These are phyloP conservation scores for Glebionis coronaria DNA, from an alignment of 129 eudicot species.

Conservation along the genomic window DNA sequence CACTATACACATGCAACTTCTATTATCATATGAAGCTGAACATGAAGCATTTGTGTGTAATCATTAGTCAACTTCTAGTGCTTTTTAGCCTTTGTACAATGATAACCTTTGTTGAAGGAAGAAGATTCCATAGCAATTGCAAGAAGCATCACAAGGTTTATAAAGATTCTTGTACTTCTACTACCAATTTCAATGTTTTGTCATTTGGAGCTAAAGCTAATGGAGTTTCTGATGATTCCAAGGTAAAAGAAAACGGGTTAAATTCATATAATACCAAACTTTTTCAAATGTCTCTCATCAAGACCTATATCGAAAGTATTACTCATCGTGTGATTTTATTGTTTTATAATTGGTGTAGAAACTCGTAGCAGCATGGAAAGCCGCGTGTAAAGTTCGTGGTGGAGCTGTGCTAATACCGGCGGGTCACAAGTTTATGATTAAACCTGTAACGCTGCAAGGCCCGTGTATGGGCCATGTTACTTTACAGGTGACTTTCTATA, in stretches of 20 bases:
- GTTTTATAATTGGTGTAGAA: slow-evolving; percentile 36
- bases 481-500: slow-evolving; percentile 49
- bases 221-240: slow-evolving; percentile 78
- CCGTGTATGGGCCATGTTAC: slow-evolving; percentile 64
- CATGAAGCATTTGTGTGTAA: slow-evolving; percentile 24
- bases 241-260: too few species aligned
- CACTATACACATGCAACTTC: neutral
- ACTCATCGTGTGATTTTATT: neutral
- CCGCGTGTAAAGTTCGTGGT: slow-evolving; percentile 61
- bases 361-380: slow-evolving; percentile 70
- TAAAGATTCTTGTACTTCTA: slow-evolving; percentile 22
- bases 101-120: slow-evolving; percentile 23
- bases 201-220: slow-evolving; percentile 86
- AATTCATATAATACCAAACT: too few species aligned
- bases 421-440: slow-evolving; percentile 50
- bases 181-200: slow-evolving; percentile 42
- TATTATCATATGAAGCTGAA: slow-evolving; percentile 12
- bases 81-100: slow-evolving; percentile 16
- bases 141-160: slow-evolving; percentile 26
- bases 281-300: too few species aligned
- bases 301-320: too few species aligned
- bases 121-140: slow-evolving; percentile 33
- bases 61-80: slow-evolving; percentile 21
- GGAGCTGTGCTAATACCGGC: slow-evolving; percentile 56
- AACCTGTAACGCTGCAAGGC: slow-evolving; percentile 70